Percentiles rank a stretch among this genome's conserved stretches.
phyloP scores from a whole-genome alignment of 768 basidiomycete genomes.

The Candolleomyces efflorescens region DNA sequence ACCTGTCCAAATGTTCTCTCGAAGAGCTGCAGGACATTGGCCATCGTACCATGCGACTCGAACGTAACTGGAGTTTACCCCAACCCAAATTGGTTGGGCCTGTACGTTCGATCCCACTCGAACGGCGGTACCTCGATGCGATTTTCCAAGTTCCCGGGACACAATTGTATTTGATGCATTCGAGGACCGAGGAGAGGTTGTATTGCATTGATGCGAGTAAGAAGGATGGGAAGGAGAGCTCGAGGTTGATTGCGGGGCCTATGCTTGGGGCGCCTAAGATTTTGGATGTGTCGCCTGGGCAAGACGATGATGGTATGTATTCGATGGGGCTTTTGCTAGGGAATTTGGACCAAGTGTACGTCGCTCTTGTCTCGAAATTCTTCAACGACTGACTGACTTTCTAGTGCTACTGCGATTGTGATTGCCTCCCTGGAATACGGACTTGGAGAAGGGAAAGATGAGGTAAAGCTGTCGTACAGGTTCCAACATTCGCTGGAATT shows the following conservation, averaged over 20 bases:
- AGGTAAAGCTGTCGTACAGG: slow-evolving; percentile 5
- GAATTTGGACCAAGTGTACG: not conserved
- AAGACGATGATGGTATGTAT: slow-evolving; percentile 19
- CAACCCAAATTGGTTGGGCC: slow-evolving; percentile 15
- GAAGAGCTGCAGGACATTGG: slow-evolving; percentile 21
- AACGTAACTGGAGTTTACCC: slow-evolving; percentile 23
- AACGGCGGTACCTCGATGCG: slow-evolving; percentile 14
- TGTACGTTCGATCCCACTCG: slow-evolving; percentile 14
- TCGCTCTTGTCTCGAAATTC: not conserved
- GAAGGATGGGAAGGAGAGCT: slow-evolving; percentile 8
- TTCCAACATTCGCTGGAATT: slow-evolving; percentile 7
- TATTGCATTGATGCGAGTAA: slow-evolving; percentile 18
- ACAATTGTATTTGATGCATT: slow-evolving; percentile 21
- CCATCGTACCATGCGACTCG: slow-evolving; percentile 23
- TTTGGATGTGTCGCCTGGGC: slow-evolving; percentile 24
- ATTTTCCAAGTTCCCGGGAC: slow-evolving; percentile 27
- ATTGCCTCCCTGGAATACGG: not conserved
- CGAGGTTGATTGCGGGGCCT: slow-evolving; percentile 12
- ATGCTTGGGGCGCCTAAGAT: slow-evolving; percentile 13
- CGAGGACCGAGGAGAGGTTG: slow-evolving; percentile 11
- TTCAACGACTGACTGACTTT: not conserved
- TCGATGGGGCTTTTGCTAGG: slow-evolving; percentile 21
- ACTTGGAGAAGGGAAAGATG: not conserved
- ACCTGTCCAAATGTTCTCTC: slow-evolving; percentile 18
- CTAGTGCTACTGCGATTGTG: not conserved